A percentile compares a stretch with the other conserved stretches of the same genome.
phyloP scores from a whole-genome alignment of 805 yeast genomes.

The Huiozyma sinensis region DNA sequence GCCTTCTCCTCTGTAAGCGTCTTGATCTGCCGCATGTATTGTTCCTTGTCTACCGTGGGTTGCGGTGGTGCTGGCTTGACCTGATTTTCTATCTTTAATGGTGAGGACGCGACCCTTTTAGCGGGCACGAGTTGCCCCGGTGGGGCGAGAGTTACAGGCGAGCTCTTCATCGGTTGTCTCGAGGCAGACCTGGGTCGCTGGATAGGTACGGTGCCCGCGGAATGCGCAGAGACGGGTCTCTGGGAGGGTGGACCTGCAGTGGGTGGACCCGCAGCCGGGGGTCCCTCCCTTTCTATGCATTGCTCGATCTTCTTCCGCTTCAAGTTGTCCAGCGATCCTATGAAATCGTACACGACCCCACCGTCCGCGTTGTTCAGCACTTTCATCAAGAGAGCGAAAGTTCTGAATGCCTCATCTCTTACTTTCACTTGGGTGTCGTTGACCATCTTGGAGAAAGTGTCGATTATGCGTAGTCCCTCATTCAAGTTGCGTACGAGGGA shows the following conservation, averaged over 20 bases:
- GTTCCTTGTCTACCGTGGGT: too few species aligned
- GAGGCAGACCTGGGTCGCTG: too few species aligned
- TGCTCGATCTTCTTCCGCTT: constrained; percentile 60
- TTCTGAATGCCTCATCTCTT: constrained; percentile 64
- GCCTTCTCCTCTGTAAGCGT: too few species aligned
- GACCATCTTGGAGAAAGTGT: constrained; percentile 30
- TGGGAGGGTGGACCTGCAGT: not conserved
- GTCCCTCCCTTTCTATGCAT: constrained; percentile 34
- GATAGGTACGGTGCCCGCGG: not conserved
- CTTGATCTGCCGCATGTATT: too few species aligned
- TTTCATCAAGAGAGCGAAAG: constrained; percentile 73
- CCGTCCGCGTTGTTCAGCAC: constrained; percentile 29
- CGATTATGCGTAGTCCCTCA: not conserved
- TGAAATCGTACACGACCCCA: constrained; percentile 54
- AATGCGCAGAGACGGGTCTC: not conserved
- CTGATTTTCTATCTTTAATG: constrained; percentile 33
- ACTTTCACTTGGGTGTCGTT: constrained; percentile 79
- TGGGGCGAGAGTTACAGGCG: not conserved
- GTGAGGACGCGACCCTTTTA: constrained; percentile 63
- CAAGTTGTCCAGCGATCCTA: constrained; percentile 68
- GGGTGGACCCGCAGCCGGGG: not conserved
- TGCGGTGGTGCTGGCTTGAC: too few species aligned
- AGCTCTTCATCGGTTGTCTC: too few species aligned
- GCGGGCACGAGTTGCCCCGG: constrained; percentile 37
- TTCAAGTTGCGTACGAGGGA: not conserved